Conservation (phyloP, 1,139 yeast species). For the Kurtzmaniella quercitrusa region DNA sequence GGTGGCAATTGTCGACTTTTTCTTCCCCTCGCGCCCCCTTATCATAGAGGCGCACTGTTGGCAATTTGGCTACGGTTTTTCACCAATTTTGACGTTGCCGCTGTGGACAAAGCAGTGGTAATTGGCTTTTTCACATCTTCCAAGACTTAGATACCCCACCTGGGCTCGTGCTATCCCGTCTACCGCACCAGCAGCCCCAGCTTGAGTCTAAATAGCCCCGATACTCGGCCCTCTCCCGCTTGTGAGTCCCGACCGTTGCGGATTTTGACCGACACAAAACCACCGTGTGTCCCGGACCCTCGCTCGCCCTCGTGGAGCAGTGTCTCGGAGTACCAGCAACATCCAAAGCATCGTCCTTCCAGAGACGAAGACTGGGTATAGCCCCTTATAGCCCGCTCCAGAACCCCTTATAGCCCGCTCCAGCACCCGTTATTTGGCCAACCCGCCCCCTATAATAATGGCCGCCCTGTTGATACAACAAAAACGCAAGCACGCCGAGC, state of each 20-base stretch:
- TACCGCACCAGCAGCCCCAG: too few species aligned
- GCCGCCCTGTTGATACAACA: conserved; percentile 22
- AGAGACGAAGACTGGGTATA: too few species aligned
- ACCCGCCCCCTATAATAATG: conserved; percentile 12
- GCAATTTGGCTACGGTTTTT: neutral
- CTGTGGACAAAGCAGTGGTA: neutral
- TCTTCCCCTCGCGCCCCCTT: conserved; percentile 1
- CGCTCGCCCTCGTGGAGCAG: too few species aligned
- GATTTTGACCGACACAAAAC: neutral
- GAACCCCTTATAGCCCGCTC: too few species aligned
- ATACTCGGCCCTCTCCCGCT: neutral
- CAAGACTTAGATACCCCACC: neutral
- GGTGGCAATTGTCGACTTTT: conserved; percentile 1
- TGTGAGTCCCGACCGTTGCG: neutral
- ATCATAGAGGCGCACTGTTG: neutral
- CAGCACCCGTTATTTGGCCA: neutral
- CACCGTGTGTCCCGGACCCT: neutral
- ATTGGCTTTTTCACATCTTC: neutral
- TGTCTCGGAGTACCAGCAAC: too few species aligned
- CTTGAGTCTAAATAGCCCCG: neutral
- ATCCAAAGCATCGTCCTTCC: too few species aligned
- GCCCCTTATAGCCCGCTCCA: too few species aligned
- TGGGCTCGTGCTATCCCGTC: too few species aligned
- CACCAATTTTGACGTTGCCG: neutral
- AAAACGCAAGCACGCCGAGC: conserved; percentile 26